Evolutionary conservation across 805 yeast species (phyloP), one percentile per base, ranked within the genome.

Genomic region (Candida fluviatilis): DNA sequence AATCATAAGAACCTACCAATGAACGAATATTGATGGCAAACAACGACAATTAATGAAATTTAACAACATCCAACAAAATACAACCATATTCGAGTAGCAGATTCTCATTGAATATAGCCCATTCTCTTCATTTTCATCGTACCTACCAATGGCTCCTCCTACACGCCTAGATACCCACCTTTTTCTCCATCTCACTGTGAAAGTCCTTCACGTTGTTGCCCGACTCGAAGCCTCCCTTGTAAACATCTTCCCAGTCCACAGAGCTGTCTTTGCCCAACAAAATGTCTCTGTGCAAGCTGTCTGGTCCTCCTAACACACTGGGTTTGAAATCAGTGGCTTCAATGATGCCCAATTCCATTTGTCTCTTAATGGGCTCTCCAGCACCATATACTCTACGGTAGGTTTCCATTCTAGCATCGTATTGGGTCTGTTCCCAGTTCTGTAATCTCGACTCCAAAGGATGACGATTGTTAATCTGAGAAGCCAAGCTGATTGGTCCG

Each of bases 211-310:
- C 66, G 30, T 59, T 54, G 18, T 56, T 47, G 1, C 71, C 71
- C 18, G 58, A 57, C 46, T 67, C 71, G 45, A 69, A 55, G 36
- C 76, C 75, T 55, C 75, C 83, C 18, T 71, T 69, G 59, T 90
- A 90, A 15, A 91, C 74, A 53, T 93, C 98, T 53, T 93, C 98
- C 97, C 98, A 91, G 51, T 87, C 96, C 30, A 91, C 66, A 12
- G 78, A 61, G 15, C 81, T 62, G 42, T 93, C 98, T 53, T 76
- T 82, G 64, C 86, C 86, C 55, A 78, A 58, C 41, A 93, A 70
- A 37, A 93, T 84, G 54, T 90, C 96, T 43, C 71, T 74, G 55
- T 87, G 95, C 43, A 87, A 41, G 41, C 75, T 69, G 32, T 73
- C 65, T 5, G 77, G 50, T 5, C 80, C 83, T 11, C 88, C 88